Evolutionary conservation across 768 basidiomycete species (phyloP), one percentile per base, ranked within the genome.

Genomic region (Tylopilus plumbeoviolaceoides): DNA sequence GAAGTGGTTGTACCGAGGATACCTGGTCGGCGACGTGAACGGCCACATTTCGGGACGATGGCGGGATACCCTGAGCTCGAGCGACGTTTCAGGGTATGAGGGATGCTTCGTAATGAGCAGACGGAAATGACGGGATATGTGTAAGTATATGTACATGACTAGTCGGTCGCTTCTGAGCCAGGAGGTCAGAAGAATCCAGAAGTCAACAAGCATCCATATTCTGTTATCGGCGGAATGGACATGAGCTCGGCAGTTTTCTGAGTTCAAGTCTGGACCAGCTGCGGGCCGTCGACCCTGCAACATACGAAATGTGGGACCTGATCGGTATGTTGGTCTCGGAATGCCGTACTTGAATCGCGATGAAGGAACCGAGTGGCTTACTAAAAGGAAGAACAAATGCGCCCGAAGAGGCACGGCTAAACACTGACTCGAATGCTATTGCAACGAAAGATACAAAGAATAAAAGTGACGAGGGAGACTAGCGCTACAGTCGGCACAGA

Each of bases 1-100:
- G 11, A 82, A 78, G 60, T 94, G 91, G 91, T 70, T 92, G 21
- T 94, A 94, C 67, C 79, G 91, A 44, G 90, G 90, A 11, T 92
- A 89, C 68, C 73, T 92, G 46, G 78, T 91, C 35, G 89, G 88
- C 7, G 79, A 82, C 51, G 67, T 70, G 17, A 75, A 87, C 55
- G 87, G 88, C 10, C 83, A 84, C 62, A 68, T 92, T 33, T 83
- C 88, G 17, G 92, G 93, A 31, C 76, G 92, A 43, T 95, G 92
- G 92, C 76, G 92, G 56, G 93, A 95, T 62, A 88, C 87, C 4
- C 67, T 89, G 42, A 91, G 83, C 45, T 81, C 83, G 0, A 67
- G 77, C 10, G 70, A 79, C 28, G 72, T 78, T 27, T 70, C 75
- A 25, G 91, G 91, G 7, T 93, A 95, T 63, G 93, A 95, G 72